A percentile compares a stretch with the other conserved stretches of the same genome.
Evolutionary conservation across 345 rosid genomes (phyloP).

Genomic region (Gynandropsis gynandra): DNA sequence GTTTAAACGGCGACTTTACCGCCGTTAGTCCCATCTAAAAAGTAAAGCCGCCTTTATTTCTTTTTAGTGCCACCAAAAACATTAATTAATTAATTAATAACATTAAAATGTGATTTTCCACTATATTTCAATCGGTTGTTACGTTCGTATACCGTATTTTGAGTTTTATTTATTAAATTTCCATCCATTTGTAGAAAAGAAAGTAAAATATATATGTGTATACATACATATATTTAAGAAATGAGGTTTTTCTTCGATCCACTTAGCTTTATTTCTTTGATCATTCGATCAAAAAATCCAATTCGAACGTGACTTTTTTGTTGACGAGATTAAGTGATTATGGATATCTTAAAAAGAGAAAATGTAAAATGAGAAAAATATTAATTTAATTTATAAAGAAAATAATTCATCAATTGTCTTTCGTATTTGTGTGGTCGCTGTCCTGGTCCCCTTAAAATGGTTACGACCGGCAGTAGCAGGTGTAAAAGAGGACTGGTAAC

Average conservation of each 20-base stretch:
- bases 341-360: background rate
- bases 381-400: constrained; percentile 14
- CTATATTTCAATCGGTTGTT: background rate
- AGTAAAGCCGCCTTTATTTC: constrained; percentile 37
- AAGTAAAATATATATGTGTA: background rate
- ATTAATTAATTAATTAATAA: constrained; percentile 6
- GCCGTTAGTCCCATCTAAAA: constrained; percentile 32
- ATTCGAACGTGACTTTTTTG: no score
- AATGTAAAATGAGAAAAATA: background rate
- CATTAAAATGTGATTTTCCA: background rate
- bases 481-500: constrained; percentile 24
- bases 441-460: constrained; percentile 34
- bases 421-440: constrained; percentile 26
- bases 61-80: constrained; percentile 7
- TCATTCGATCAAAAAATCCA: no score
- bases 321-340: background rate
- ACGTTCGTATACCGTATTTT: no score
- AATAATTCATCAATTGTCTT: constrained; percentile 22
- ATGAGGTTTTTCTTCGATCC: no score
- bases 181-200: background rate
- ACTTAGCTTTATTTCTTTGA: no score
- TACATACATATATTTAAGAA: no score
- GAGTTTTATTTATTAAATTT: background rate
- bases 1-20: constrained; percentile 21
- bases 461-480: constrained; percentile 34